Base-by-base conservation (phyloP, 352 stramenopile species). In the Salisapilia sapeloensis region DNA sequence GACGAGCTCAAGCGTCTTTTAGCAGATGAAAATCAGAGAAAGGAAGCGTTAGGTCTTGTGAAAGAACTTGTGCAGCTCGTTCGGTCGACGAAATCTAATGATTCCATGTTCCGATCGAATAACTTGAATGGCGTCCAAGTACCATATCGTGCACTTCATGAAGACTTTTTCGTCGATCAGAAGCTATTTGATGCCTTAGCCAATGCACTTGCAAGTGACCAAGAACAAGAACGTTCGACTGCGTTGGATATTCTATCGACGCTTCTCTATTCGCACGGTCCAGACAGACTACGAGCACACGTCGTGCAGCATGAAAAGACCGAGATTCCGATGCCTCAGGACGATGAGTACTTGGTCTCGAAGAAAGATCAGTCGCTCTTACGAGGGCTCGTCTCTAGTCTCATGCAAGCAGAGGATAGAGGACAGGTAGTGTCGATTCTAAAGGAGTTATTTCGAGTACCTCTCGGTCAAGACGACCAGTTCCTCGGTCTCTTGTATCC, bases 401-500 rank as follows among this genome's bases (percentile, higher is more conserved):
- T 86, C 32, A 44, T 86, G 23, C 47, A 61, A 18, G 64, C 76
- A 13, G 82, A 81, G 26, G 66, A 83, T 40, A 60, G 70, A 19
- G 57, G 72, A 25, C 61, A 83, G 31, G 43, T 81, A 41, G 66
- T 81, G 19, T 72, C 60, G 29, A 40, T 86, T 14, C 26, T 86
- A 17, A 54, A 60, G 8, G 70, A 83, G 30, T 57, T 86, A n/a
- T 86, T 83, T 39, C 57, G 64, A 22, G 60, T 86, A 14, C 56
- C 65, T 4, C 42, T 81, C 15, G 63, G 45, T 15, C 70, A 85
- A 57, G 74, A 90, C 44, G 70, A 90, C 65, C 84, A 84, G 35
- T 90, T 86, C 42, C 50, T 90, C 28, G 79, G 69, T 42, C 70
- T 89, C 30, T 41, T 90, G 20, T 90, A 90, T 35, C 67, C 69